A percentile compares a stretch with the other conserved stretches of the same genome.
Evolutionary conservation across 208 protist genomes (phyloP).

Genomic region (Leishmania mexicana): DNA sequence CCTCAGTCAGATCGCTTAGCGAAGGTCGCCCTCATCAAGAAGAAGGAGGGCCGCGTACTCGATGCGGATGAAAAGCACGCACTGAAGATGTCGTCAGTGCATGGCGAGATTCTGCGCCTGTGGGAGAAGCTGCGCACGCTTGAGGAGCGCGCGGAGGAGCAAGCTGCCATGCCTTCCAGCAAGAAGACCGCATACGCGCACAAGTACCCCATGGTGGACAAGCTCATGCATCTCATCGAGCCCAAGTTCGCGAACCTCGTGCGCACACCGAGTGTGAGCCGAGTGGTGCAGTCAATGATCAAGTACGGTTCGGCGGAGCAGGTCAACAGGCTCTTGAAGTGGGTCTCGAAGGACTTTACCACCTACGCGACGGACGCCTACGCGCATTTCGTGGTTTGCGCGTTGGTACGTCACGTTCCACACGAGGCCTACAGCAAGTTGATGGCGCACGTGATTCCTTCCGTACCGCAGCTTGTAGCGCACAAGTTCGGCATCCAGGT

Average conservation of each 20-base stretch:
- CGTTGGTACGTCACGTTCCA: constrained; percentile 82
- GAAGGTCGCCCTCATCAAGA: constrained; percentile 89
- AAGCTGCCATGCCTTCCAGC: constrained; percentile 1
- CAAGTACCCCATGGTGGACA: constrained; percentile 89
- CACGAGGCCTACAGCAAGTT: constrained; percentile 77
- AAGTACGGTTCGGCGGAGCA: constrained; percentile 85
- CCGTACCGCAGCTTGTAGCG: constrained; percentile 74
- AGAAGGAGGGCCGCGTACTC: constrained; percentile 86
- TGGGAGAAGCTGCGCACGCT: constrained; percentile 82
- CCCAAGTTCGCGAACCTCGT: constrained; percentile 70
- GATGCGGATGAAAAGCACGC: constrained; percentile 87
- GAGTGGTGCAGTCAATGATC: constrained; percentile 92
- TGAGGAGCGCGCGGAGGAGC: constrained; percentile 29
- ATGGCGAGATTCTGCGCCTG: constrained; percentile 85
- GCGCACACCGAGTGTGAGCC: constrained; percentile 80
- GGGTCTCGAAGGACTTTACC: constrained; percentile 63
- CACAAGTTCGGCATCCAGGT: constrained; percentile 89
- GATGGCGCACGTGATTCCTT: constrained; percentile 59
- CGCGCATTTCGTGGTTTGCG: constrained; percentile 81
- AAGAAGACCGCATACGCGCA: constrained; percentile 78
- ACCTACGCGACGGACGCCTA: constrained; percentile 79
- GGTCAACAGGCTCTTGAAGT: constrained; percentile 58
- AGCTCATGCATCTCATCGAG: constrained; percentile 79
- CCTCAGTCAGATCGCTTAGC: constrained; percentile 73
- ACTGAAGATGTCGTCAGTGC: constrained; percentile 87